Percentiles rank a stretch among this genome's conserved stretches.
These are phyloP conservation scores for Avena eriantha DNA, from an alignment of 176 grass and related monocot species.

Conservation along the genomic window DNA sequence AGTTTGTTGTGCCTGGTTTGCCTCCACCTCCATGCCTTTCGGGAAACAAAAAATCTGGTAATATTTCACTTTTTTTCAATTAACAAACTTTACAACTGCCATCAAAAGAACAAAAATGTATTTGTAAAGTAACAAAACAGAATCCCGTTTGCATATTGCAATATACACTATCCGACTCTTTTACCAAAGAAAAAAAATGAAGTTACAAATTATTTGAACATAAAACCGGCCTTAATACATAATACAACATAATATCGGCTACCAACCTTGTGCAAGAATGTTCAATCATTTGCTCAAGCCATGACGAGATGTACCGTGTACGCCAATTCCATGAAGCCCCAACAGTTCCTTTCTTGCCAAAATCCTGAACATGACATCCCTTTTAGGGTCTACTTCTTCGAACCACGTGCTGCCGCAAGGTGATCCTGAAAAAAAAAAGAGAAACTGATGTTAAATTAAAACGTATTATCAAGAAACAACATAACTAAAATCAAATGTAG, in stretches of 20 bases:
- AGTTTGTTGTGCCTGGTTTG: no score
- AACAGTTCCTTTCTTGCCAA: slow-evolving; percentile 16
- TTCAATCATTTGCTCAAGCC: background rate
- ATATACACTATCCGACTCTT: slow-evolving; percentile 42
- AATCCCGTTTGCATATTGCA: background rate
- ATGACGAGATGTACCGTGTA: no score
- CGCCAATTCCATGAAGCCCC: background rate
- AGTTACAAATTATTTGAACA: slow-evolving; percentile 52
- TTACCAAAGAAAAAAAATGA: background rate
- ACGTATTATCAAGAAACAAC: no score
- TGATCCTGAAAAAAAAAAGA: slow-evolving; percentile 63
- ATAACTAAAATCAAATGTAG: no score
- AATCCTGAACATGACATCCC: background rate
- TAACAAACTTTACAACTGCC: slow-evolving; percentile 50
- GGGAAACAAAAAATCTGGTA: background rate
- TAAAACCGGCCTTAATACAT: slow-evolving; percentile 40
- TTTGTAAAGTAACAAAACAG: slow-evolving; percentile 32
- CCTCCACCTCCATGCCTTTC: background rate
- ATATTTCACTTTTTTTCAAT: slow-evolving; percentile 33
- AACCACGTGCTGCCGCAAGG: slow-evolving; percentile 78
- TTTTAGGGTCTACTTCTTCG: slow-evolving; percentile 55
- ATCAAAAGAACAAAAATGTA: slow-evolving; percentile 16
- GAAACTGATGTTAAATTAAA: no score
- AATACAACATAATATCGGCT: slow-evolving; percentile 42
- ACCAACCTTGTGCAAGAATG: slow-evolving; percentile 3